Conservation (phyloP, 2,329 filamentous ascomycete species). For the Paraconiothyrium brasiliense region DNA sequence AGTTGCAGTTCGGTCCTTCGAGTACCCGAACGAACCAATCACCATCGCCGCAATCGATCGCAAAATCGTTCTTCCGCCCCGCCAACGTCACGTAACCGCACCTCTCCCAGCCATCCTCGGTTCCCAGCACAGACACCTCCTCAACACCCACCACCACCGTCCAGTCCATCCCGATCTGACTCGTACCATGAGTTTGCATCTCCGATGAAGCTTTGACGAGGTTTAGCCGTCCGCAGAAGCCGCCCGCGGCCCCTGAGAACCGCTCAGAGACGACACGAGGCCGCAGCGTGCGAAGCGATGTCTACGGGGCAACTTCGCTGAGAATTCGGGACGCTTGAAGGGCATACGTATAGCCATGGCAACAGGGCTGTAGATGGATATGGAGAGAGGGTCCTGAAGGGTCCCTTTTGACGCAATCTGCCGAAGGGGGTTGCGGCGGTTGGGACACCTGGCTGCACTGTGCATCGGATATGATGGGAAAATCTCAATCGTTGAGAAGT, state of each 20-base stretch:
- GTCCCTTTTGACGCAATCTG: not conserved
- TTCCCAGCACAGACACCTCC: constrained; percentile 6
- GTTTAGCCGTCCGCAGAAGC: not conserved
- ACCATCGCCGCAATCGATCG: not conserved
- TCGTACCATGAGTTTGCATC: constrained; percentile 7
- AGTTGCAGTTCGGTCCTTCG: no score
- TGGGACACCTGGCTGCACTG: not conserved
- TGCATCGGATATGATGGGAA: not conserved
- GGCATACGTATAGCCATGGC: not conserved
- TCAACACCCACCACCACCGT: constrained; percentile 4
- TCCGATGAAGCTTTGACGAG: not conserved
- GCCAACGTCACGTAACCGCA: constrained; percentile 5
- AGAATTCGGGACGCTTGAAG: not conserved
- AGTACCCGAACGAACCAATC: not conserved
- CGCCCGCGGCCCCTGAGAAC: not conserved
- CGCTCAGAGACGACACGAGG: not conserved
- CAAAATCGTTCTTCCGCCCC: constrained; percentile 13
- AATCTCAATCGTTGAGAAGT: not conserved
- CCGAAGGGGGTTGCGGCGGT: not conserved
- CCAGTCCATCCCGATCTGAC: not conserved
- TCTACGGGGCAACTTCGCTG: not conserved
- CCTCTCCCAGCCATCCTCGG: constrained; percentile 6
- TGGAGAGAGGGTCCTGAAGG: not conserved
- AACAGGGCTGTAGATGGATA: not conserved
- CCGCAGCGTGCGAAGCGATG: not conserved